Base-by-base conservation (phyloP, 139 green algal species). In the Axilococcus clingmanii region DNA sequence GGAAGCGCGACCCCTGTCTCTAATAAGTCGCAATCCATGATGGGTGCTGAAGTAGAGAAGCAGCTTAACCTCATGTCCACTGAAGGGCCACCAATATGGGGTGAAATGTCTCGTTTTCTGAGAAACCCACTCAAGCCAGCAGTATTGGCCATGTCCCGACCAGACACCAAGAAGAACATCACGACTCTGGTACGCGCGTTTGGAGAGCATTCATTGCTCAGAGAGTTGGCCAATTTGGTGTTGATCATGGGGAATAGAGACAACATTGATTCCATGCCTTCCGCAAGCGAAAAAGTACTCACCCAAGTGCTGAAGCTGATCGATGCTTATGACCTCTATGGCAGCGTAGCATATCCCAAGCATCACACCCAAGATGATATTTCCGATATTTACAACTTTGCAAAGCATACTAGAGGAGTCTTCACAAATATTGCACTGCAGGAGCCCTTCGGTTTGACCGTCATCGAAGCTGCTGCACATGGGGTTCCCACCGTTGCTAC, bases 101-200 rank as follows among this genome's bases (percentile, higher is more conserved):
- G 73, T 59, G 67, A 75, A 4, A 81, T 95, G 40, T 61, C 60
- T 25, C 70, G 75, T 23, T 97, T 95, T 74, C 71, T 96, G 61
- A 68, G 71, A 48, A 94, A 95, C 72, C 89, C 87, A 1, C 70
- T 75, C 55, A 95, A 95, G 77, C 89, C 89, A 3, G 90, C 83
- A 20, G 85, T 97, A 34, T 76, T 97, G 60, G 87, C 87, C 41
- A 94, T 97, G 81, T 75, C 53, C 30, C 80, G 89, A 3, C 85
- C 89, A 17, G 89, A 96, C 61, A 71, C 85, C 32, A 97, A 97
- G 77, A 97, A 97, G 74, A 97, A 97, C 78, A 71, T 97, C 61
- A 78, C 75, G n/a, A 82, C 81, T n/a, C 77, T 97, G 41, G 71
- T 96, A 6, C 68, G 73, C 33, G 87, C 83, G 5, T 93, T 87